Evolutionary conservation across 192 early-diverging fungal species (phyloP).

Genomic region (Ambispora gerdemannii): DNA sequence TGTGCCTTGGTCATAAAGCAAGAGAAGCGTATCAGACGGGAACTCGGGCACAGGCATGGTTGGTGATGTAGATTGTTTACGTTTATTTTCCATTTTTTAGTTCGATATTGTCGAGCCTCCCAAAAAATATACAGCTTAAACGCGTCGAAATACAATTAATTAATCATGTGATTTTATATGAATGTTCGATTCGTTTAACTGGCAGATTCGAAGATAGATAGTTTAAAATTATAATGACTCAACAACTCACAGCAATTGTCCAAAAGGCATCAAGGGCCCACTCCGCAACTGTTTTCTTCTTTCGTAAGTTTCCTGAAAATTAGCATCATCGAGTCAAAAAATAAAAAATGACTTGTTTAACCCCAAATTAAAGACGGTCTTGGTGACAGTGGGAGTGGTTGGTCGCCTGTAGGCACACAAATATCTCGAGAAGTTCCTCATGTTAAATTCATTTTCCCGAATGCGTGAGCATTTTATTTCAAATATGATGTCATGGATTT

Average conservation of each 20-base stretch:
- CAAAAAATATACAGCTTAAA: too few species aligned
- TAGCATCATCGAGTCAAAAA: background rate
- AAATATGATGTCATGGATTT: background rate
- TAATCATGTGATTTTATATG: too few species aligned
- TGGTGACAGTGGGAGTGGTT: slow-evolving; percentile 60
- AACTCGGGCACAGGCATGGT: too few species aligned
- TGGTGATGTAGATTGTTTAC: too few species aligned
- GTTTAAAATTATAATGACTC: slow-evolving; percentile 14
- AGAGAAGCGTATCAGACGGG: too few species aligned
- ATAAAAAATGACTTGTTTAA: background rate
- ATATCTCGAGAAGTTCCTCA: slow-evolving; percentile 62
- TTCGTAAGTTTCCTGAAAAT: slow-evolving; percentile 33
- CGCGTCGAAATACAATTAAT: too few species aligned
- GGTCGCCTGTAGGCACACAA: slow-evolving; percentile 54
- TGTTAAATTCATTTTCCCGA: slow-evolving; percentile 89
- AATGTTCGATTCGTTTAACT: too few species aligned
- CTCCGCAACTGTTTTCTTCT: slow-evolving; percentile 54
- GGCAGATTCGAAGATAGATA: background rate
- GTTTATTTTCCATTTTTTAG: too few species aligned
- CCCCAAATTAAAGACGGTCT: slow-evolving; percentile 35
- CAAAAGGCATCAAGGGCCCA: slow-evolving; percentile 42
- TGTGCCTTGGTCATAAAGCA: too few species aligned
- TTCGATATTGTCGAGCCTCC: too few species aligned
- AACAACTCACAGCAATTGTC: slow-evolving; percentile 40
- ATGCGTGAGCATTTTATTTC: slow-evolving; percentile 55